A percentile compares a stretch with the other conserved stretches of the same genome.
These are phyloP conservation scores for Galeopsis tetrahit DNA, from an alignment of 257 asterid species.

Conservation along the genomic window DNA sequence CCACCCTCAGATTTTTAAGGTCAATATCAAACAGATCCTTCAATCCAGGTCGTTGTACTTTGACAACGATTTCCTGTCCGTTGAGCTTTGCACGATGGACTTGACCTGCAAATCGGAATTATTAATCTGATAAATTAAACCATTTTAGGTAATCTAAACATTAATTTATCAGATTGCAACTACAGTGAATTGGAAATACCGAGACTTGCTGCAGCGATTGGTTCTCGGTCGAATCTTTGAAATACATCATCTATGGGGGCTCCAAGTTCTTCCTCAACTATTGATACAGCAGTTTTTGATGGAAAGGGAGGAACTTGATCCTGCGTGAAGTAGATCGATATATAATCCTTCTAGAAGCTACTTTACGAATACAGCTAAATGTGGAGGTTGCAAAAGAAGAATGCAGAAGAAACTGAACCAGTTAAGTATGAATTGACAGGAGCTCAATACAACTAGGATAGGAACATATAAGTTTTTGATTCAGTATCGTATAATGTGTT, in stretches of 20 bases:
- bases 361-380: background rate
- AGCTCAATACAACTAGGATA: background rate
- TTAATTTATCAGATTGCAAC: slow-evolving; percentile 33
- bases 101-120: slow-evolving; percentile 68
- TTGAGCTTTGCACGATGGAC: slow-evolving; percentile 86
- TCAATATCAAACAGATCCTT: slow-evolving; percentile 92
- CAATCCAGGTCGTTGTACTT: slow-evolving; percentile 95
- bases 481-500: background rate
- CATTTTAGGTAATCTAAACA: background rate
- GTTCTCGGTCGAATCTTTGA: slow-evolving; percentile 81
- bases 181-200: slow-evolving; percentile 48
- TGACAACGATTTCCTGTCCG: slow-evolving; percentile 79
- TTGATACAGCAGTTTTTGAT: slow-evolving; percentile 75
- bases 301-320: slow-evolving; percentile 99
- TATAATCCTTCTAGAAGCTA: background rate
- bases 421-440: background rate
- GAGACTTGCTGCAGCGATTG: slow-evolving; percentile 95
- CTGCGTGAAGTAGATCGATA: slow-evolving; percentile 40
- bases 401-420: background rate
- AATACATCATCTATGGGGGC: slow-evolving; percentile 59
- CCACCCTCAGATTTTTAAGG: slow-evolving; percentile 88
- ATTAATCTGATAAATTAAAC: slow-evolving; percentile 18
- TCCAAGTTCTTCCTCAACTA: slow-evolving; percentile 87
- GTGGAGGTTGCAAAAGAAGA: no score
- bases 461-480: background rate